Evolutionary conservation across 768 basidiomycete species (phyloP), one percentile per base, ranked within the genome.

Genomic region (Rickenella mellea): DNA sequence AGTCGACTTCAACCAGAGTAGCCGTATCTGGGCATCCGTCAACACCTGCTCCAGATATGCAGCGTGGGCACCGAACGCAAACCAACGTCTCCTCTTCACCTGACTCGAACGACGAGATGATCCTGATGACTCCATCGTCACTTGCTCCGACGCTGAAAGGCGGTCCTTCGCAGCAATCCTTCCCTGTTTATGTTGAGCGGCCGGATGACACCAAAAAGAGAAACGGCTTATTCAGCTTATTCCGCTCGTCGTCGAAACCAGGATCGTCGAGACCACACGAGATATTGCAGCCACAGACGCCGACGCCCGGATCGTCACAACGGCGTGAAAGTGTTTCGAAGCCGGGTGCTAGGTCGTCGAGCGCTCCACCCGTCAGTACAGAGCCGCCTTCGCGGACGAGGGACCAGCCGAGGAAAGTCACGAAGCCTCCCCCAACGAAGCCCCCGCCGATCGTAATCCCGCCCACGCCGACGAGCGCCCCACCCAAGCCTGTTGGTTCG

Each of bases 51-150:
- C 60, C 58, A 24, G 40, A 50, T 6, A 58, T 55, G 40, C 35
- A 55, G 45, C 32, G 46, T 42, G 43, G 57, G 14, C 31, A 44
- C 11, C 45, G 53, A 22, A 44, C 59, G 27, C 55, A 47, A 12
- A 40, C n/a, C n/a, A n/a, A n/a, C n/a, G n/a, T n/a, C n/a, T 53
- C 58, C 28, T 56, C 61, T 15, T 73, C 71, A 10, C 62, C 71
- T 40, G 78, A 79, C 35, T 68, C 72, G 7, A 42, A 44, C n/a
- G 47, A 48, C 17, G 66, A 68, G 42, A n/a, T n/a, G n/a, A 61
- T 76, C 28, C 66, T 82, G 27, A 69, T 67, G 52, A 83, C 80
- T 0, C 79, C 80, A 5, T 81, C 80, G 10, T 81, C 81, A 1
- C 68, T 82, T 14, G 74, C 74, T 3, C 71, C 33, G 10, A 15